Evolutionary conservation across 176 grass and related monocot genomes (phyloP).

Genomic region (Saccharum spontaneum): DNA sequence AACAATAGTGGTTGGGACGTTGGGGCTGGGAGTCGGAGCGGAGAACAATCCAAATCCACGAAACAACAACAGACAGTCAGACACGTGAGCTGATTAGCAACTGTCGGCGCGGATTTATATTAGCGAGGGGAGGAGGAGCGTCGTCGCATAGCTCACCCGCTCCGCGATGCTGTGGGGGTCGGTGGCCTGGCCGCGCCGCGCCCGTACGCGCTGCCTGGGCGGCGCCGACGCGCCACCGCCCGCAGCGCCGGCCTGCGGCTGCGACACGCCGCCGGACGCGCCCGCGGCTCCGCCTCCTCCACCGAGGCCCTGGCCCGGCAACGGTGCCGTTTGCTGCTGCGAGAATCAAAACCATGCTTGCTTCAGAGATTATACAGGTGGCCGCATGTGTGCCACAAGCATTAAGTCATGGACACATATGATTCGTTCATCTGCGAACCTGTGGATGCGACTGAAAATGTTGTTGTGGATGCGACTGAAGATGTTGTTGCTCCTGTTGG

Average conservation of each 20-base stretch:
- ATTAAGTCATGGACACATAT: neutral
- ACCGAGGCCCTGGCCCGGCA: conserved; percentile 53
- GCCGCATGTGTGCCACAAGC: neutral
- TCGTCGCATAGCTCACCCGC: conserved; percentile 48
- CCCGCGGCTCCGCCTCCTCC: neutral
- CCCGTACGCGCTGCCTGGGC: conserved; percentile 67
- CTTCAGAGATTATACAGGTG: neutral
- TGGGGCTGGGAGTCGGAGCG: conserved; percentile 14
- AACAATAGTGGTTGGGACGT: neutral
- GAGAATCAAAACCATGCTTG: neutral
- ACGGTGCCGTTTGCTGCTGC: conserved; percentile 45
- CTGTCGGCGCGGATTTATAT: conserved; percentile 35
- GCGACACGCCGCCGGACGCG: neutral
- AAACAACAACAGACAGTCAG: conserved; percentile 24
- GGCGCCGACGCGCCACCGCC: conserved; percentile 39
- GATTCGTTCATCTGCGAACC: conserved; percentile 16
- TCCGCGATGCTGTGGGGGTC: conserved; percentile 96
- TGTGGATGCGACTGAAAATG: conserved; percentile 63
- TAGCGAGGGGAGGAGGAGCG: neutral
- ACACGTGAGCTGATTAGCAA: conserved; percentile 31
- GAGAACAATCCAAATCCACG: conserved; percentile 35
- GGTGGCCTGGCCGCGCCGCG: conserved; percentile 79
- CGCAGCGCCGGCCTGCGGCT: neutral
- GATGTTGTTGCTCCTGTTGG: conserved; percentile 30
- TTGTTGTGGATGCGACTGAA: no score